These are phyloP conservation scores for Tylopilus sp. DNA, from an alignment of 1,284 basidiomycete species.

Conservation along the genomic window DNA sequence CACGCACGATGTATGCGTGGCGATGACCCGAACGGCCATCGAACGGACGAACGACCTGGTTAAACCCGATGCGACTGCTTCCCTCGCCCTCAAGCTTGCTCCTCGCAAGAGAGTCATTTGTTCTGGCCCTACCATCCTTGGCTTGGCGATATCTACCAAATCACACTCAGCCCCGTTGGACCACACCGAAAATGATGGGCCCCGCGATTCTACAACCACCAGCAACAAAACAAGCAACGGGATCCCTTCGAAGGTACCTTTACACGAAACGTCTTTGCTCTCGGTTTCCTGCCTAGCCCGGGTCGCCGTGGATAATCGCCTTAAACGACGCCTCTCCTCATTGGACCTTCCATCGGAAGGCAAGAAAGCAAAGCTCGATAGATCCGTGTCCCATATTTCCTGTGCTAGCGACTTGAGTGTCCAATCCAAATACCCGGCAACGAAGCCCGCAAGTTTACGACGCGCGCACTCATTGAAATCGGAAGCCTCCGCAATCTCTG, in stretches of 20 bases:
- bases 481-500: conserved; percentile 11
- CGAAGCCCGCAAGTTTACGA: conserved; percentile 28
- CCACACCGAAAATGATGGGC: neutral
- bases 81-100: neutral
- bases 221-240: neutral
- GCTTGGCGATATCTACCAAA: neutral
- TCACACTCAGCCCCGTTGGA: neutral
- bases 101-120: neutral
- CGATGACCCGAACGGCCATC: neutral
- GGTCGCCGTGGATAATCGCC: neutral
- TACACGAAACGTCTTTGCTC: neutral
- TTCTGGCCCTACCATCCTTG: neutral
- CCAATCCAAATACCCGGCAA: conserved; percentile 19
- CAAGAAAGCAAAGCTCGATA: conserved; percentile 24
- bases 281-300: neutral
- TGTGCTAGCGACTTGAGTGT: neutral
- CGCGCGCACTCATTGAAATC: conserved; percentile 28
- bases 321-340: conserved; percentile 22
- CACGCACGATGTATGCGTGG: conserved; percentile 15
- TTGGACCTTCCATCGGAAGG: neutral
- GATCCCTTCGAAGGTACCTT: neutral
- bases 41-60: neutral
- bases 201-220: neutral
- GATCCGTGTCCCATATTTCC: conserved; percentile 1
- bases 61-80: neutral